These are phyloP conservation scores for Draba incana DNA, from an alignment of 345 rosid species.

Conservation along the genomic window DNA sequence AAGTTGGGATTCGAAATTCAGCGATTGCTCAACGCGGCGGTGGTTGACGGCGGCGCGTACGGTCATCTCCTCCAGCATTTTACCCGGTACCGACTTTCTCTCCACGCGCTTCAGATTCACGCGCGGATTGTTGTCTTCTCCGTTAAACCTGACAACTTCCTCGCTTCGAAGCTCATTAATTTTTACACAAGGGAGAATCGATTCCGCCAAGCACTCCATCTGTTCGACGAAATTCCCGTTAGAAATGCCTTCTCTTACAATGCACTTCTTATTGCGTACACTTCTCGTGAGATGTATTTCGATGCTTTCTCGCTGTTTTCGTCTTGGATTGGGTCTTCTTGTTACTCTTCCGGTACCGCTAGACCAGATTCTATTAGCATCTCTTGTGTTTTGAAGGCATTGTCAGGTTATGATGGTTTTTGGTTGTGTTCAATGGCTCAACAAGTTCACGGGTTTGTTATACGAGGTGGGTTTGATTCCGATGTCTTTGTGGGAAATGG, in stretches of 20 bases:
- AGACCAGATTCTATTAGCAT: conserved; percentile 61
- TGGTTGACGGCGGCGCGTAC: conserved; percentile 57
- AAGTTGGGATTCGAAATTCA: conserved; percentile 43
- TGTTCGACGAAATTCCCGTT: conserved; percentile 70
- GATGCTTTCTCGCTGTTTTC: conserved; percentile 60
- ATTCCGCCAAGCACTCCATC: conserved; percentile 53
- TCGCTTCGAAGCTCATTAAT: conserved; percentile 68
- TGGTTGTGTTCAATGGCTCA: conserved; percentile 47
- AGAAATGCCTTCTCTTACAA: conserved; percentile 69
- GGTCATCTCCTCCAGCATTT: conserved; percentile 69
- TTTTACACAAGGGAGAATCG: conserved; percentile 51
- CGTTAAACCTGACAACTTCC: conserved; percentile 63
- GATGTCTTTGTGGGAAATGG: conserved; percentile 70
- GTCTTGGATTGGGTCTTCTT: conserved; percentile 37
- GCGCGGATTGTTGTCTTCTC: conserved; percentile 62
- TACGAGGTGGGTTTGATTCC: conserved; percentile 52
- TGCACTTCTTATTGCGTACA: conserved; percentile 70
- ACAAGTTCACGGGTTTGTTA: conserved; percentile 62
- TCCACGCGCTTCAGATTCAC: conserved; percentile 78
- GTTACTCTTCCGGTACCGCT: conserved; percentile 30
- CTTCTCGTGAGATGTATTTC: conserved; percentile 52
- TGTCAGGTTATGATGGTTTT: conserved; percentile 43
- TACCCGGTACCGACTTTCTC: conserved; percentile 55
- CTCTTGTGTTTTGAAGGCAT: conserved; percentile 63
- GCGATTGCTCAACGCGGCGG: conserved; percentile 37